Evolutionary conservation across 1,139 yeast species (phyloP).

Genomic region (Lodderomyces pseudojiufengensis): DNA sequence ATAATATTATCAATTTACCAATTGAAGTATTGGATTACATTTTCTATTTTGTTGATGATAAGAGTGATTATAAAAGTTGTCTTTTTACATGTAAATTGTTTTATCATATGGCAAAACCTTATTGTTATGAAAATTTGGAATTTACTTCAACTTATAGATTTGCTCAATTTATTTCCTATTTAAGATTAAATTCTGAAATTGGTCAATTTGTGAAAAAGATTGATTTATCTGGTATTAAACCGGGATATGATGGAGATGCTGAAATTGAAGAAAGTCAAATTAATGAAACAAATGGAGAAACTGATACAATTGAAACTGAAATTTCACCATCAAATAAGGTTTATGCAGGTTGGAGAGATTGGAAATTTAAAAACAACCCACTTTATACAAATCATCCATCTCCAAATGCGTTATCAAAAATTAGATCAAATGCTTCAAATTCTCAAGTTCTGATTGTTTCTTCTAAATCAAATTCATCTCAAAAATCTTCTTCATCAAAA

Average conservation of each 20-base stretch:
- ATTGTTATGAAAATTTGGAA: conserved; percentile 50
- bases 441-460: conserved; percentile 20
- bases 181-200: conserved; percentile 51
- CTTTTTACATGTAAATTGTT: conserved; percentile 49
- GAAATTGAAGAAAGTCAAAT: conserved; percentile 15
- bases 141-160: conserved; percentile 70
- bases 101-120: conserved; percentile 49
- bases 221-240: conserved; percentile 52
- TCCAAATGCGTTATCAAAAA: conserved; percentile 21
- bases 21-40: conserved; percentile 34
- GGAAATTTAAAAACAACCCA: conserved; percentile 75
- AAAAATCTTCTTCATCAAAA: conserved; percentile 17
- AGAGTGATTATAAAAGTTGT: conserved; percentile 30
- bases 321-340: conserved; percentile 15
- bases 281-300: background rate
- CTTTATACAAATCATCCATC: conserved; percentile 42
- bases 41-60: conserved; percentile 28
- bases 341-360: conserved; percentile 83
- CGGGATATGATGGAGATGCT: conserved; percentile 44
- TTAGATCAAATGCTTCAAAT: conserved; percentile 19
- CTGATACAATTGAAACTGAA: background rate
- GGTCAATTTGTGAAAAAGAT: conserved; percentile 54
- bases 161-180: conserved; percentile 69
- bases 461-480: conserved; percentile 18
- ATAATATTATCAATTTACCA: conserved; percentile 25